phyloP scores from a whole-genome alignment of 2,329 filamentous ascomycete species.

The Cryphonectria parasitica region DNA sequence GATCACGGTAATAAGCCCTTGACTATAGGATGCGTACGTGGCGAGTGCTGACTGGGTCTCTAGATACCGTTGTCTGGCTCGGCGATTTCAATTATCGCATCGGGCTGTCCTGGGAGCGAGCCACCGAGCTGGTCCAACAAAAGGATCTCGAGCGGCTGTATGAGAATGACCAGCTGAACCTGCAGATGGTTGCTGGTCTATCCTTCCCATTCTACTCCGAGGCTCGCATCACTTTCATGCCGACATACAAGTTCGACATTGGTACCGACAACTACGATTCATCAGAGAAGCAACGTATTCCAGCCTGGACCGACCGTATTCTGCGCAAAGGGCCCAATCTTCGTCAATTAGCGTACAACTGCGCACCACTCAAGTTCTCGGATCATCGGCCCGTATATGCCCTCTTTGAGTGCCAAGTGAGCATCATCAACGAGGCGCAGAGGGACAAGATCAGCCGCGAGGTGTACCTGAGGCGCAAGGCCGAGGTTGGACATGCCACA shows the following conservation, averaged over 20 bases:
- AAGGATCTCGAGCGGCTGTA: constrained; percentile 79
- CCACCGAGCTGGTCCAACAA: constrained; percentile 72
- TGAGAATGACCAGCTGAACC: constrained; percentile 92
- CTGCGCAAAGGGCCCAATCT: constrained; percentile 84
- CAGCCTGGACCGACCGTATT: constrained; percentile 96
- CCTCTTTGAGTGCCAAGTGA: constrained; percentile 82
- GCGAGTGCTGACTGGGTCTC: constrained; percentile 32
- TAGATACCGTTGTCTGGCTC: constrained; percentile 84
- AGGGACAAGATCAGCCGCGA: constrained; percentile 74
- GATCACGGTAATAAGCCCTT: constrained; percentile 69
- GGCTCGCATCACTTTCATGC: constrained; percentile 82
- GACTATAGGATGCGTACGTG: neutral
- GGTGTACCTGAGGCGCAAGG: constrained; percentile 72
- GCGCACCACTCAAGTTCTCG: constrained; percentile 82
- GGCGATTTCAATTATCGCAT: constrained; percentile 99
- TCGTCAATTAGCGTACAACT: constrained; percentile 80
- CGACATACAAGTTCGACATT: constrained; percentile 95
- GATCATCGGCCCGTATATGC: constrained; percentile 97
- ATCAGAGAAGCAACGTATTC: constrained; percentile 93
- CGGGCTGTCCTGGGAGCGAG: constrained; percentile 77
- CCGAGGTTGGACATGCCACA: constrained; percentile 66
- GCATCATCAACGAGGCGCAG: constrained; percentile 73
- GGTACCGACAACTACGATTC: constrained; percentile 89
- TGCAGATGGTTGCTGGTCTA: constrained; percentile 93
- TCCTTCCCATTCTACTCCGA: constrained; percentile 93